Evolutionary conservation across 2,329 filamentous ascomycete genomes (phyloP).

Genomic region (Thielaviopsis euricoi): DNA sequence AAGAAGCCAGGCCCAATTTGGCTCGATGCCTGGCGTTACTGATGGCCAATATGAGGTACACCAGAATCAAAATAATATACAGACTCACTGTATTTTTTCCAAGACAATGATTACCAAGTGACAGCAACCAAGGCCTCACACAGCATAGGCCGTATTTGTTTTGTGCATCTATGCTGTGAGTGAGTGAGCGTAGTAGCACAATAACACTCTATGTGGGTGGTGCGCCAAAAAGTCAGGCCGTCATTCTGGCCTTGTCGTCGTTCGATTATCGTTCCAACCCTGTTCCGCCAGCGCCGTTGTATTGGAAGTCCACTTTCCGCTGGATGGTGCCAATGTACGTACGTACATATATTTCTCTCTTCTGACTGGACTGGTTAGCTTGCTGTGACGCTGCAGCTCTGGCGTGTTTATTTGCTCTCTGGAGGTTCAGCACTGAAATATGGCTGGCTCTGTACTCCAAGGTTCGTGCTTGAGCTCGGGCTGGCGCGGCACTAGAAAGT

Average conservation of each 20-base stretch:
- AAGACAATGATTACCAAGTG: background rate
- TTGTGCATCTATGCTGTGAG: too few relatives aligned
- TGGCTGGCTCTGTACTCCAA: too few relatives aligned
- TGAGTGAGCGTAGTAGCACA: background rate
- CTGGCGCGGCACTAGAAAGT: too few relatives aligned
- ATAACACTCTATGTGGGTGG: background rate
- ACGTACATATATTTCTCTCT: background rate
- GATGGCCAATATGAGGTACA: too few relatives aligned
- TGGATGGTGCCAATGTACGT: background rate
- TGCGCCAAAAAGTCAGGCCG: background rate
- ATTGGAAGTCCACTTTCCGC: background rate
- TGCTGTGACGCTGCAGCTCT: background rate
- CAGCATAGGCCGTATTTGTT: background rate
- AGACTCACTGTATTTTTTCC: background rate
- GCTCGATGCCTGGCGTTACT: too few relatives aligned
- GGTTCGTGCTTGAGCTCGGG: too few relatives aligned
- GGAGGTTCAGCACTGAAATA: background rate
- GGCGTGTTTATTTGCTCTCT: background rate
- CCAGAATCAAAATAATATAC: background rate
- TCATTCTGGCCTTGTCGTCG: constrained; percentile 5
- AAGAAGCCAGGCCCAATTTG: too few relatives aligned
- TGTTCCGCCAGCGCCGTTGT: background rate
- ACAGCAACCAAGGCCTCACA: background rate
- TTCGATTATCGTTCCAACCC: constrained; percentile 1
- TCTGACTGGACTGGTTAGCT: background rate